Evolutionary conservation across 129 eudicot species (phyloP).

Genomic region (Mikania micrantha): DNA sequence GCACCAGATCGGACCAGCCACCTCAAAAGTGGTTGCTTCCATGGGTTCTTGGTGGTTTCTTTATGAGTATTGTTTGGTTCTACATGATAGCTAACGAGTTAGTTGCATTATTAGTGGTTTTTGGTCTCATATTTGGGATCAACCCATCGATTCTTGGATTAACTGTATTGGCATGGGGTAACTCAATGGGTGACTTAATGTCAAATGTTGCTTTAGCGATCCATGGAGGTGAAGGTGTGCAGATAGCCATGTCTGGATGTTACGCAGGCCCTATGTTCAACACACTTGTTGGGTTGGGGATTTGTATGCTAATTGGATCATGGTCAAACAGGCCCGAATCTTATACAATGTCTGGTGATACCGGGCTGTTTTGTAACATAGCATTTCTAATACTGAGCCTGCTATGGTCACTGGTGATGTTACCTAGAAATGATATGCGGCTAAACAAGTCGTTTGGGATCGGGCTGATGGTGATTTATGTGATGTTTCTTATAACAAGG

Average conservation of each 20-base stretch:
- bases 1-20: conserved; percentile 46
- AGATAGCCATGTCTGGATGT: conserved; percentile 84
- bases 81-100: conserved; percentile 81
- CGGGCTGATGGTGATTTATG: conserved; percentile 61
- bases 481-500: conserved; percentile 41
- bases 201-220: conserved; percentile 69
- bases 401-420: conserved; percentile 63
- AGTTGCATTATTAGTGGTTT: conserved; percentile 55
- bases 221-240: conserved; percentile 72
- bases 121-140: conserved; percentile 63
- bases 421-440: conserved; percentile 62
- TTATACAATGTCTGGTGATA: conserved; percentile 45
- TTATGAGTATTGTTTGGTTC: conserved; percentile 90
- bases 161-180: conserved; percentile 91
- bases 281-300: conserved; percentile 69
- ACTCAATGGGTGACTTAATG: conserved; percentile 86
- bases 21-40: conserved; percentile 65
- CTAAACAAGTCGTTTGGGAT: conserved; percentile 55
- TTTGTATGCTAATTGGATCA: conserved; percentile 69
- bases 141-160: conserved; percentile 68
- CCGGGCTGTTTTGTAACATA: conserved; percentile 53
- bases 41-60: conserved; percentile 78
- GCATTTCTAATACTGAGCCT: conserved; percentile 59
- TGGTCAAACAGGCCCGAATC: conserved; percentile 51
- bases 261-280: conserved; percentile 94